Base-by-base conservation (phyloP, 257 asterid species). In the Primulina huaijiensis region DNA sequence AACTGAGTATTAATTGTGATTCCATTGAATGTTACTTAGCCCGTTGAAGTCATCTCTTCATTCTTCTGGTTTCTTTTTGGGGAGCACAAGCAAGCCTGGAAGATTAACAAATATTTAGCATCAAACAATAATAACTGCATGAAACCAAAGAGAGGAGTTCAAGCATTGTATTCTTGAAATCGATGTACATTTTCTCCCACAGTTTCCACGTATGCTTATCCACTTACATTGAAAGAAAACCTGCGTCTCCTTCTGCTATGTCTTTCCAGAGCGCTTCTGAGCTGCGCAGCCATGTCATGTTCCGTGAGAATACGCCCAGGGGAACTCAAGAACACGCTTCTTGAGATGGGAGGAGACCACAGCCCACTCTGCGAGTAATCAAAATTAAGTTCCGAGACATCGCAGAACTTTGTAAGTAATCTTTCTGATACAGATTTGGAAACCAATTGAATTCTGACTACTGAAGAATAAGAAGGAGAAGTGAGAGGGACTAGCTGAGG, bases 281-380 rank as follows among this genome's bases (percentile, higher is more conserved):
- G 83, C 81, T 88, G 84, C 17, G 53, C 77, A 2, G 75, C 78
- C 90, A 86, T 82, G 75, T 88, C 81, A 62, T 63, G 77, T 1
- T 81, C 78, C 0, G 84, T 75, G 14, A 62, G 79, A 67, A 87
- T 84, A 65, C 71, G 20, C 2, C 89, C 92, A 0, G 90, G 89
- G 0, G 97, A 86, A 38, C 58, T 76, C 8, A 85, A 61, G 67
- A 86, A 87, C 73, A 37, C 88, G 73, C 69, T 84, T 83, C 93
- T 86, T n/a, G 64, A 86, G 25, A 92, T 43, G 0, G 95, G 97
- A 40, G 97, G 97, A 60, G 97, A 92, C 96, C 97, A 92, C 17
- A 92, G 60, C 2, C 90, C 88, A 56, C 97, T 92, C 52, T 82
- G 79, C 0, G 88, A 31, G 72, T 87, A 86, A 55, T 92, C 97